Conservation (phyloP, 495 filamentous ascomycete species). For the Stereocaulon alpinum region DNA sequence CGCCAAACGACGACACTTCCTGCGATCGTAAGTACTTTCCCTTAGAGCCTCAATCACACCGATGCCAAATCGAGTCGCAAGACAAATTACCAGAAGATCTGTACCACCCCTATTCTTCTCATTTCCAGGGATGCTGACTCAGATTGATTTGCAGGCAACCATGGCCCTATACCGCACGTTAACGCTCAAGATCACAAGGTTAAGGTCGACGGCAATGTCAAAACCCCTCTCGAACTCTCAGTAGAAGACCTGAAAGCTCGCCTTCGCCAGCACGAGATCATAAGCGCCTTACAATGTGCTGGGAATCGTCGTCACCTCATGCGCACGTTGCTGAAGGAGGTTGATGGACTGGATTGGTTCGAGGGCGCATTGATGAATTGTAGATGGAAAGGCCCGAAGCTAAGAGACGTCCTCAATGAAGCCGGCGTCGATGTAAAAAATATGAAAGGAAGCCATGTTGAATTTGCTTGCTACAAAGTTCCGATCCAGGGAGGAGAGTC, state of each 20-base stretch:
- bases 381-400: conserved; percentile 44
- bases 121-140: conserved; percentile 27
- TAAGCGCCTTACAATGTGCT: conserved; percentile 50
- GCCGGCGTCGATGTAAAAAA: conserved; percentile 29
- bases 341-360: conserved; percentile 52
- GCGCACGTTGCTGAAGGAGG: conserved; percentile 51
- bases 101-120: conserved; percentile 25
- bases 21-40: neutral
- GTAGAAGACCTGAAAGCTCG: conserved; percentile 32
- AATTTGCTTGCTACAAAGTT: conserved; percentile 43
- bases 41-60: neutral
- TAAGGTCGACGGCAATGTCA: conserved; percentile 33
- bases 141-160: conserved; percentile 41
- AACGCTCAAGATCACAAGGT: conserved; percentile 32
- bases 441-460: conserved; percentile 33
- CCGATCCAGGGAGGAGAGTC: conserved; percentile 40
- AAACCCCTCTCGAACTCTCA: conserved; percentile 26
- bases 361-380: conserved; percentile 57
- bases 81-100: neutral
- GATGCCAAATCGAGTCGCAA: neutral
- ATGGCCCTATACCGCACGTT: conserved; percentile 41
- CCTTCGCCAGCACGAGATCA: conserved; percentile 43
- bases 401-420: conserved; percentile 41
- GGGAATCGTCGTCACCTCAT: conserved; percentile 56
- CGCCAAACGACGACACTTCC: neutral